Percentiles rank a stretch among this genome's conserved stretches.
Conservation (phyloP, 495 filamentous ascomycete genomes). For the Immersiella caudata region DNA sequence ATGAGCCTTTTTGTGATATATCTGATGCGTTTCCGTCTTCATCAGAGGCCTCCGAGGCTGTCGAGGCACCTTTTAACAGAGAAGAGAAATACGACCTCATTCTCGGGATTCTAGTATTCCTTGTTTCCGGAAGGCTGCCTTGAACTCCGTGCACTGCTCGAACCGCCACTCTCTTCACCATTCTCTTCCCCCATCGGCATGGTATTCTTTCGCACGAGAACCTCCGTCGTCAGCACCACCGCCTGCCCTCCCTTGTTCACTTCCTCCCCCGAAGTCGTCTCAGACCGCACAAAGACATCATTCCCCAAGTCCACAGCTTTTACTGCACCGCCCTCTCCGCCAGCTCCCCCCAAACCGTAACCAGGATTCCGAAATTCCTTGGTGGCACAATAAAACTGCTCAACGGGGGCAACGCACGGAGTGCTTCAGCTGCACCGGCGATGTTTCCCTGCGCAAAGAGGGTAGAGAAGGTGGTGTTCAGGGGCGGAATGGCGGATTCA, state of each 20-base stretch:
- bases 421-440: neutral
- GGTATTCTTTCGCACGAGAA: neutral
- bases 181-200: neutral
- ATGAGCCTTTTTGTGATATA: too few relatives aligned
- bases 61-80: too few relatives aligned
- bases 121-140: too few relatives aligned
- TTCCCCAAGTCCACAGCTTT: neutral
- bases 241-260: neutral
- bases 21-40: too few relatives aligned
- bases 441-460: neutral
- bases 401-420: neutral
- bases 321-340: constrained; percentile 12
- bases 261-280: neutral
- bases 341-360: neutral
- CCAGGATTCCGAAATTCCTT: constrained; percentile 4
- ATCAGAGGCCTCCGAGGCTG: too few relatives aligned
- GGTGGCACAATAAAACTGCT: constrained; percentile 9
- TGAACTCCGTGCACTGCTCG: too few relatives aligned
- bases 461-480: neutral
- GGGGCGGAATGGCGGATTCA: neutral
- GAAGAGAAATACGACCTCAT: too few relatives aligned
- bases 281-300: neutral
- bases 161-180: neutral
- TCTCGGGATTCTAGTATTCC: too few relatives aligned
- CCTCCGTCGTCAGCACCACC: neutral